Conservation (phyloP, 441 rosid genomes). For the Adansonia grandidieri region DNA sequence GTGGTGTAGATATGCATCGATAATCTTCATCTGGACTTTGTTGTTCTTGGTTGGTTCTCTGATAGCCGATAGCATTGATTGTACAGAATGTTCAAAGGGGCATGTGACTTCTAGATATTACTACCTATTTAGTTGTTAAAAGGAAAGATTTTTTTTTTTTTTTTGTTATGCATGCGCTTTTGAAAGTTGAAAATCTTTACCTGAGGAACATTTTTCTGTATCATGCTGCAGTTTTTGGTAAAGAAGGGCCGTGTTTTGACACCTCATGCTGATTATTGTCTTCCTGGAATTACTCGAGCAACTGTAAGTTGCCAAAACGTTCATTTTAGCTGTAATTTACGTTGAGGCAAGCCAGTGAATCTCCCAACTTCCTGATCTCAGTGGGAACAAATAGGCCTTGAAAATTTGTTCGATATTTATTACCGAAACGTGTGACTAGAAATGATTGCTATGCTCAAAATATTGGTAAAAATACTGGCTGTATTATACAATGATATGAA, state of each 20-base stretch:
- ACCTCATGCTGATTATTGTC: conserved; percentile 96
- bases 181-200: conserved; percentile 6
- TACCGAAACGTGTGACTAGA: not conserved
- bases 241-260: conserved; percentile 83
- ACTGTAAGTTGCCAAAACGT: conserved; percentile 53
- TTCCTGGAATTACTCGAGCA: conserved; percentile 88
- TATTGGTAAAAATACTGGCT: too few species aligned
- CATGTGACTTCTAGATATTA: not conserved
- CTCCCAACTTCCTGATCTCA: not conserved
- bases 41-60: not conserved
- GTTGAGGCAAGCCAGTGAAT: not conserved
- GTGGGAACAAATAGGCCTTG: not conserved
- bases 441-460: not conserved
- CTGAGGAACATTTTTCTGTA: conserved; percentile 12
- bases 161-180: conserved; percentile 14
- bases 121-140: not conserved
- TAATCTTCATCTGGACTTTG: not conserved
- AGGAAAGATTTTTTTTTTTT: not conserved
- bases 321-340: not conserved
- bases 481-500: not conserved
- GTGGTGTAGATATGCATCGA: not conserved
- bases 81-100: not conserved
- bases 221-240: conserved; percentile 67
- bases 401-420: not conserved
- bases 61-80: not conserved